These are phyloP conservation scores for Pichia exigua DNA, from an alignment of 805 yeast genomes.

Conservation along the genomic window DNA sequence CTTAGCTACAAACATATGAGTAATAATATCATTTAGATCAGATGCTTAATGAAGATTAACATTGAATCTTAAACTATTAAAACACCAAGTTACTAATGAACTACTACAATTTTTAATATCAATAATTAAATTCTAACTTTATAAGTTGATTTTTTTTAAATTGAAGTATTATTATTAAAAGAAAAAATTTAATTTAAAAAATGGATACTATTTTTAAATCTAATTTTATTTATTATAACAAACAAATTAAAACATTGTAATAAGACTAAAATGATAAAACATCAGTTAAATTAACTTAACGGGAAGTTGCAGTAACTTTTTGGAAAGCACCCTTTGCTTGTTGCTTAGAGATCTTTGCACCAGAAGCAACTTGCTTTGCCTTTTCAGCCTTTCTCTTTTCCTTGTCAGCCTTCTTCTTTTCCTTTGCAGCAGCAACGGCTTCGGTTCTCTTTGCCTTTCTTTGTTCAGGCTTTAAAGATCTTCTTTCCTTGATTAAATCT, in stretches of 20 bases:
- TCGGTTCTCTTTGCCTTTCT: conserved; percentile 97
- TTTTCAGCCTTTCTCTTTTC: conserved; percentile 92
- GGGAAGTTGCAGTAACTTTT: conserved; percentile 94
- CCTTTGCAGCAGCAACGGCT: conserved; percentile 77
- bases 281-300: conserved; percentile 44
- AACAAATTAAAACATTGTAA: neutral
- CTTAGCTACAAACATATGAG: neutral
- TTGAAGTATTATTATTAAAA: neutral
- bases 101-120: neutral
- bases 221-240: neutral
- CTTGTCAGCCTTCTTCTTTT: conserved; percentile 84
- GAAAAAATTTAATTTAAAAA: neutral
- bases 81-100: neutral
- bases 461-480: conserved; percentile 90
- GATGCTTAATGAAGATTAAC: neutral
- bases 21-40: too few relatives aligned
- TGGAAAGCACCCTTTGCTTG: conserved; percentile 97
- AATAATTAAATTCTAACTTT: neutral
- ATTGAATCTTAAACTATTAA: neutral
- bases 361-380: conserved; percentile 73
- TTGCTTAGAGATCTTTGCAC: conserved; percentile 86
- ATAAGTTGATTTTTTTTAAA: neutral
- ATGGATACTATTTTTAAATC: neutral
- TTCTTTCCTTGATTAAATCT: conserved; percentile 97
- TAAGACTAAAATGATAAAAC: neutral